Evolutionary conservation across 73 alveolate species (phyloP), one percentile per base, ranked within the genome.

Genomic region (Paramecium sonneborni): DNA sequence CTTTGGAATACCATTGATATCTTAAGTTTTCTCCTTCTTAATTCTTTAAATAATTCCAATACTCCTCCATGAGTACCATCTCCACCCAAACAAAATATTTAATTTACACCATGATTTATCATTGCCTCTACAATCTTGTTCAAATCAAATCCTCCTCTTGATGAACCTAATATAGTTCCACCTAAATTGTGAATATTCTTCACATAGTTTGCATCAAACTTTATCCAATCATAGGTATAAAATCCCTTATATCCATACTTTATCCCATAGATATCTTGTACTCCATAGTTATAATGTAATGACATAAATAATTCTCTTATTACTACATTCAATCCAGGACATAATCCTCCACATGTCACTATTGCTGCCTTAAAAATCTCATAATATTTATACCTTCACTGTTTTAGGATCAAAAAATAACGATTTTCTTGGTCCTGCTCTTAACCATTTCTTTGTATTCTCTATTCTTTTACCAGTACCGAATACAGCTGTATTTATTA

Each of bases 311-410:
- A 93, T 94, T 98, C 99, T 92, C 99, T 96, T 43, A 97, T 97
- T 56, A 98, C 99, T 24, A 97, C 99, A 93, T 97, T 98, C 76
- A 97, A 92, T 9, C 99, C 99, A 5, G 99, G 99, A 85, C 99
- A 98, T 9, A 98, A 93, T 14, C 99, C 99, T 6, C 99, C 99
- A 91, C 99, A 97, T 12, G 99, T 97, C 74, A 98, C 99, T 86
- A 98, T 98, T 9, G 99, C 99, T 1, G 99, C 99, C 91, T 88
- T 43, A 9, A 43, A 4, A 30, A 20, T 43, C 15, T 21, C 14
- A 79, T 46, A 79, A 6, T 37, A 41, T 21, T 35, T 72, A 52
- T 79, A 79, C 90, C 76, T 95, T 97, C 32, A 97, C 99, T 84
- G 96, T 90, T 69, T 84, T 88, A 23, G 99, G 98, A 74, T 98